Percentiles rank a stretch among this genome's conserved stretches.
These are phyloP conservation scores for Talaromyces piceae DNA, from an alignment of 2,329 filamentous ascomycete species.

Conservation along the genomic window DNA sequence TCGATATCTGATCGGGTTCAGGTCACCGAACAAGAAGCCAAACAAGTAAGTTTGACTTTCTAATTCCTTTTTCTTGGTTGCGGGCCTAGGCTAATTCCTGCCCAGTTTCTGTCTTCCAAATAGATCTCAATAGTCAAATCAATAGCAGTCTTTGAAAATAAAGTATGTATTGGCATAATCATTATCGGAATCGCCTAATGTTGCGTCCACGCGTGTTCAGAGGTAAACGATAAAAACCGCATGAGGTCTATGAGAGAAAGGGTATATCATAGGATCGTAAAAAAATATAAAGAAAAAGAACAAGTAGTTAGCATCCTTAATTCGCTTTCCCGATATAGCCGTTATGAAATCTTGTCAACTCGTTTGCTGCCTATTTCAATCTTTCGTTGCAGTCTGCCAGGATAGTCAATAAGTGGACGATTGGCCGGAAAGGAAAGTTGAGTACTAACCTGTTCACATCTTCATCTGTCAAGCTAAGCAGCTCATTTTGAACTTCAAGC, in stretches of 20 bases:
- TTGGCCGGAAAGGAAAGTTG: constrained; percentile 13
- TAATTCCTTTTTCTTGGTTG: background rate
- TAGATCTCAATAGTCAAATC: background rate
- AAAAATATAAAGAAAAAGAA: no score
- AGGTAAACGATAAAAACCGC: background rate
- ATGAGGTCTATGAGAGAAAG: background rate
- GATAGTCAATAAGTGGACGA: background rate
- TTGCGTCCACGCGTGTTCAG: background rate
- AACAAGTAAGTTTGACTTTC: constrained; percentile 36
- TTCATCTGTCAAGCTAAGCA: constrained; percentile 52
- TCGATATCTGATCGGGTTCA: constrained; percentile 56
- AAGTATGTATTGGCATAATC: background rate
- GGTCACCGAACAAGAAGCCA: constrained; percentile 64
- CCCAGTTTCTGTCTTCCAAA: constrained; percentile 18
- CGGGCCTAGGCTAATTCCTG: constrained; percentile 8
- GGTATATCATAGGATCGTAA: background rate
- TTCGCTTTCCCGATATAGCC: background rate
- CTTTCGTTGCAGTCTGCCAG: constrained; percentile 31
- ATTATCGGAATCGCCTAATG: background rate
- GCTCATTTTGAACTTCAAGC: constrained; percentile 53
- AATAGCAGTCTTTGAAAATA: background rate
- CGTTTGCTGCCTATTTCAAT: constrained; percentile 42
- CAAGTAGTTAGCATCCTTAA: background rate
- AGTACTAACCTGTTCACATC: constrained; percentile 45
- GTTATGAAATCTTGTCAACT: constrained; percentile 39